phyloP scores from a whole-genome alignment of 1,284 basidiomycete genomes.

The Trametes versicolor region DNA sequence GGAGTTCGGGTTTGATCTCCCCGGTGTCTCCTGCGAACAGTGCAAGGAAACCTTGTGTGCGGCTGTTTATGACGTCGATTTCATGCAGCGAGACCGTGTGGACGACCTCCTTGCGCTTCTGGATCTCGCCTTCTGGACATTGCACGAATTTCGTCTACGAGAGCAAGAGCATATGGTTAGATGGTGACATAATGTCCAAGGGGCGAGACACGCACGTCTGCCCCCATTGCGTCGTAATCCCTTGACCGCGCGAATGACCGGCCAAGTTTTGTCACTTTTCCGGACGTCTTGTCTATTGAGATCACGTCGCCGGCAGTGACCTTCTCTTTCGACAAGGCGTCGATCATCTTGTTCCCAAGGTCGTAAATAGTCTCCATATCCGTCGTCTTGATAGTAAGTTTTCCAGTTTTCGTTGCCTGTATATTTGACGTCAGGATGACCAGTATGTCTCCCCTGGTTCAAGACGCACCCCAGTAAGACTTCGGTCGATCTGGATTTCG shows the following conservation, averaged over 20 bases:
- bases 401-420: slow-evolving; percentile 97
- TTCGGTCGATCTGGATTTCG: slow-evolving; percentile 98
- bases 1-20: slow-evolving; percentile 97
- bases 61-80: slow-evolving; percentile 99
- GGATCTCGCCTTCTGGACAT: slow-evolving; percentile 97
- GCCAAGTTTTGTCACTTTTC: slow-evolving; percentile 97
- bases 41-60: slow-evolving; percentile 92
- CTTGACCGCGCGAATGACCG: slow-evolving; percentile 95
- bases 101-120: slow-evolving; percentile 96
- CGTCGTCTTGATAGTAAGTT: slow-evolving; percentile 97
- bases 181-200: background rate
- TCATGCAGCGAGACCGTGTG: slow-evolving; percentile 98
- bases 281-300: slow-evolving; percentile 96
- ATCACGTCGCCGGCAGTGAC: slow-evolving; percentile 97
- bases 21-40: slow-evolving; percentile 93
- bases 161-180: background rate
- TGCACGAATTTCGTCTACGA: slow-evolving; percentile 95
- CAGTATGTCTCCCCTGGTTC: background rate
- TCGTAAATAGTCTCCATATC: slow-evolving; percentile 99
- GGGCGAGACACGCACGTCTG: slow-evolving; percentile 75
- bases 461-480: slow-evolving; percentile 90
- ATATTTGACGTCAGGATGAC: background rate
- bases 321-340: slow-evolving; percentile 96
- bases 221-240: slow-evolving; percentile 99
- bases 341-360: slow-evolving; percentile 99